Conservation (phyloP, 73 alveolate species). For the Stentor coeruleus region DNA sequence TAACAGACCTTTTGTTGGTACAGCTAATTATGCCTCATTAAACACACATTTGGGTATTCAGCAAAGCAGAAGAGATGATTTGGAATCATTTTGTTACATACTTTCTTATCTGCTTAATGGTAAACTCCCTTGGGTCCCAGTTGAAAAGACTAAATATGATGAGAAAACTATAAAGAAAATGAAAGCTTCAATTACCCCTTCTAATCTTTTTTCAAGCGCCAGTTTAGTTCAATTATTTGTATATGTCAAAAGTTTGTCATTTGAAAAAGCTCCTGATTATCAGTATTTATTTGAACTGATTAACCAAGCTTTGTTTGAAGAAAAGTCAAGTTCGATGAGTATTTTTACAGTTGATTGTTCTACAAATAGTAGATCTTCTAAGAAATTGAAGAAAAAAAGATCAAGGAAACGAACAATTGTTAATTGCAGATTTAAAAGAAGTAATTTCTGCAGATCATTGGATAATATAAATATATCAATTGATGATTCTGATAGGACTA, state of each 20-base stretch:
- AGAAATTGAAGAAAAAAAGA: not conserved
- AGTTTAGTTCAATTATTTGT: not conserved
- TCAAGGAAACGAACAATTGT: not conserved
- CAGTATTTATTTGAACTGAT: not conserved
- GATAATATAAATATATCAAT: not conserved
- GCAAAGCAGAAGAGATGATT: conserved; percentile 34
- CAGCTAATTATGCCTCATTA: conserved; percentile 50
- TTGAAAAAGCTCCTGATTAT: conserved; percentile 1
- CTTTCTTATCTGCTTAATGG: conserved; percentile 50
- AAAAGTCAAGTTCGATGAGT: not conserved
- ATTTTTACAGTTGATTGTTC: not conserved
- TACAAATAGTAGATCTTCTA: not conserved
- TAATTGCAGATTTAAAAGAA: no score
- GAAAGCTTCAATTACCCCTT: not conserved
- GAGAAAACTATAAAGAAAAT: not conserved
- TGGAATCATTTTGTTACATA: conserved; percentile 50
- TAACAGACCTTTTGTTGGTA: conserved; percentile 48
- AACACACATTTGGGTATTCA: conserved; percentile 41
- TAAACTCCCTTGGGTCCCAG: conserved; percentile 58
- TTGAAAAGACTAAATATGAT: not conserved
- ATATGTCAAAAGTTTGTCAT: not conserved
- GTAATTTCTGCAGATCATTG: not conserved
- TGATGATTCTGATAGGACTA: not conserved
- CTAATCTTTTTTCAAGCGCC: not conserved
- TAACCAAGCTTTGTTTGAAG: not conserved